Evolutionary conservation across 2,329 filamentous ascomycete genomes (phyloP).

Genomic region (Paracoccidioides brasiliensis): DNA sequence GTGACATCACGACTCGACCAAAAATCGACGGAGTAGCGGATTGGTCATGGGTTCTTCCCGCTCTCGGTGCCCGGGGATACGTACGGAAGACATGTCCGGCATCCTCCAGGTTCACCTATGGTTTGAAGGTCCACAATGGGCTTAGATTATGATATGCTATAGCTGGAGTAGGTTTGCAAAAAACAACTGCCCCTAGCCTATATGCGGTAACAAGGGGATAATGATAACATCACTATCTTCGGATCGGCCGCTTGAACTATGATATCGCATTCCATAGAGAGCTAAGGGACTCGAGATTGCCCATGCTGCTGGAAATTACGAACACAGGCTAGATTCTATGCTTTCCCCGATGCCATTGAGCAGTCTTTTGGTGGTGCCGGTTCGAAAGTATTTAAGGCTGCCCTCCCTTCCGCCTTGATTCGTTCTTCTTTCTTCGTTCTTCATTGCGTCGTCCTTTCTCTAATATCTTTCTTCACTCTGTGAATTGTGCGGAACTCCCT

Average conservation of each 20-base stretch:
- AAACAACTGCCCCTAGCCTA: too few relatives aligned
- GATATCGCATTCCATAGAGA: not conserved
- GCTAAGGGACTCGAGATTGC: too few relatives aligned
- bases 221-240: too few relatives aligned
- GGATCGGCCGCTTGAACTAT: not conserved
- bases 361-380: not conserved
- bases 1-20: too few relatives aligned
- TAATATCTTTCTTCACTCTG: not conserved
- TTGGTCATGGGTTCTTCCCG: not conserved
- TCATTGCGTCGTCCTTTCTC: not conserved
- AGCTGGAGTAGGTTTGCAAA: too few relatives aligned
- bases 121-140: too few relatives aligned
- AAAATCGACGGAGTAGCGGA: too few relatives aligned
- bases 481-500: conserved; percentile 27
- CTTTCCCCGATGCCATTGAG: not conserved
- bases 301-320: not conserved
- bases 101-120: too few relatives aligned
- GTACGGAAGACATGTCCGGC: not conserved
- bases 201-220: too few relatives aligned
- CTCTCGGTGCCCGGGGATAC: not conserved
- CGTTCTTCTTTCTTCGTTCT: too few relatives aligned
- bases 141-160: too few relatives aligned
- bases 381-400: not conserved
- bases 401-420: not conserved
- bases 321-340: not conserved